Evolutionary conservation across 768 basidiomycete genomes (phyloP).

Genomic region (Hortiboletus flavorubellus): DNA sequence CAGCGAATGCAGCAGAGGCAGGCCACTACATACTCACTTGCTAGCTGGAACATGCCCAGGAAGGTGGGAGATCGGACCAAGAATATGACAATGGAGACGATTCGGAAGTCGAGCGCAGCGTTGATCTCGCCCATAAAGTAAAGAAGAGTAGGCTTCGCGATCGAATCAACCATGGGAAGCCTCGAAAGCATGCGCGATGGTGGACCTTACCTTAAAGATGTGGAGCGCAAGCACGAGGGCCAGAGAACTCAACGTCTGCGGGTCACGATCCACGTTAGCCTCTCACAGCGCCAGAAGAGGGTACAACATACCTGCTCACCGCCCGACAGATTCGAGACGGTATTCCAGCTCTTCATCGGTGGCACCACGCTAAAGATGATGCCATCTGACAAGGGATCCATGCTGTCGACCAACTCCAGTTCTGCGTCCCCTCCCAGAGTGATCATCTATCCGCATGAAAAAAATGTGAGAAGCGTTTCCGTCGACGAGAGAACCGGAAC

Average conservation of each 20-base stretch:
- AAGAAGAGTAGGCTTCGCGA: conserved; percentile 77
- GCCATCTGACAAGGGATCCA: conserved; percentile 99
- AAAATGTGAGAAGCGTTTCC: too few species aligned
- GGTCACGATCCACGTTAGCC: neutral
- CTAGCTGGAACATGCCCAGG: too few species aligned
- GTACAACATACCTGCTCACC: conserved; percentile 83
- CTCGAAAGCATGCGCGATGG: neutral
- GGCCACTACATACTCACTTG: too few species aligned
- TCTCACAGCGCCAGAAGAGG: neutral
- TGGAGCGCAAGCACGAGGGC: conserved; percentile 97
- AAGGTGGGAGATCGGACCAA: too few species aligned
- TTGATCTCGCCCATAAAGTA: conserved; percentile 99
- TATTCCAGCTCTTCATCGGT: conserved; percentile 99
- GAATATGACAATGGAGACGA: conserved; percentile 81
- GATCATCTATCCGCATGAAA: conserved; percentile 73
- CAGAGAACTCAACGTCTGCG: conserved; percentile 86
- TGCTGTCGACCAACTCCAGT: conserved; percentile 92
- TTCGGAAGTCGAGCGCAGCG: conserved; percentile 93
- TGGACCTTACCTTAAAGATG: conserved; percentile 77
- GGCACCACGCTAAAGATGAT: conserved; percentile 99
- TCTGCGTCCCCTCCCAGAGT: conserved; percentile 98
- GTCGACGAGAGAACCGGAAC: neutral
- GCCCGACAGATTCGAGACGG: conserved; percentile 95
- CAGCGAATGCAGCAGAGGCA: too few species aligned
- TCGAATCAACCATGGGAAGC: neutral